A percentile compares a stretch with the other conserved stretches of the same genome.
Conservation (phyloP, 176 grass and related monocot species). For the Raddia guianensis region DNA sequence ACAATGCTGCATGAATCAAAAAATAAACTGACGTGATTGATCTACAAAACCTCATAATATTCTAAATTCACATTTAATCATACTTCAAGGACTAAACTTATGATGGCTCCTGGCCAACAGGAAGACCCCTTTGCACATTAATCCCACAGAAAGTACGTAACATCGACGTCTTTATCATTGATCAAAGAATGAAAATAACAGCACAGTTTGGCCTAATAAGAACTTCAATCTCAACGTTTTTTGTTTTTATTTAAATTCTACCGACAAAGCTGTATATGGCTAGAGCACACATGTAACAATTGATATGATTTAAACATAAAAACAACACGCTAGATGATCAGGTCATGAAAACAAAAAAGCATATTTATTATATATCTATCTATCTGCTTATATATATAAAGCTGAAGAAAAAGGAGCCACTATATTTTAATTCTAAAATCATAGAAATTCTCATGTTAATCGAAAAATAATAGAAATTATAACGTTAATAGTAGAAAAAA, state of each 20-base stretch:
- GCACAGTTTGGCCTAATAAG: background rate
- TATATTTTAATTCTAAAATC: no score
- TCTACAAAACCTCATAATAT: background rate
- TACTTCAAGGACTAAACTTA: background rate
- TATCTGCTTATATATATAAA: no score
- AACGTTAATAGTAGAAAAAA: no score
- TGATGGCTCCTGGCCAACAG: background rate
- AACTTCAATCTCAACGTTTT: background rate
- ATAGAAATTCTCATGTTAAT: no score
- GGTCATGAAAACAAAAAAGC: background rate
- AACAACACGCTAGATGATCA: background rate
- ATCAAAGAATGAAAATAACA: background rate
- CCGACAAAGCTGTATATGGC: background rate
- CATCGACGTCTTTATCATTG: background rate
- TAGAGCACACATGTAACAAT: background rate
- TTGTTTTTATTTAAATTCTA: background rate
- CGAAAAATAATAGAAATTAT: no score
- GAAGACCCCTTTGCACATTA: background rate
- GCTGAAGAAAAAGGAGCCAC: no score
- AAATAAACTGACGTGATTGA: background rate
- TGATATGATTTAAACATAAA: conserved; percentile 1
- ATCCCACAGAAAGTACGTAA: background rate
- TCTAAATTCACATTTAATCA: background rate
- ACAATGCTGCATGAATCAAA: conserved; percentile 1
- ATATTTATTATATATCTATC: no score